Conservation (phyloP, 2,329 filamentous ascomycete genomes). For the Sporothrix brunneoviolacea region DNA sequence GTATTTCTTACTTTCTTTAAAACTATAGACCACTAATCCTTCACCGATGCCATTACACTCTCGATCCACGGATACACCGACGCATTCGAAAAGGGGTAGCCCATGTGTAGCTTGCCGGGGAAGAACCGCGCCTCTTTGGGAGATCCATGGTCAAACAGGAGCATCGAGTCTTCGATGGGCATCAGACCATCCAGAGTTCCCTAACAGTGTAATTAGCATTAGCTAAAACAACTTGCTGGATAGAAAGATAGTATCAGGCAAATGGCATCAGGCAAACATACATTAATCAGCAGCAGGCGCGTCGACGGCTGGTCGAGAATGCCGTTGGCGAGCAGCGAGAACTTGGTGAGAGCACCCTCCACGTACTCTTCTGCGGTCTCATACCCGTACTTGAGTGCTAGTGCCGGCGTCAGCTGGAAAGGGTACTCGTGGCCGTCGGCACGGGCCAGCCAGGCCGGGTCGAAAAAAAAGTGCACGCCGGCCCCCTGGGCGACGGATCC, state of each 20-base stretch:
- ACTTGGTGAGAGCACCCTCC: conserved; percentile 49
- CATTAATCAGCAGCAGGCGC: conserved; percentile 54
- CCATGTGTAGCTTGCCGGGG: conserved; percentile 57
- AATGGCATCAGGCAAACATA: too few relatives aligned
- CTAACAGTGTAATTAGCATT: too few relatives aligned
- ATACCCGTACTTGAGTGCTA: conserved; percentile 59
- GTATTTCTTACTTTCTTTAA: too few relatives aligned
- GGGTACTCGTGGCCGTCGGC: conserved; percentile 63
- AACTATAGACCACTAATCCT: conserved; percentile 5
- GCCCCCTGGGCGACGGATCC: conserved; percentile 58
- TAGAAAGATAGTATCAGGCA: too few relatives aligned
- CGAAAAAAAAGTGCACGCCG: conserved; percentile 56
- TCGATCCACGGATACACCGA: conserved; percentile 58
- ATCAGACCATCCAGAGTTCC: conserved; percentile 58
- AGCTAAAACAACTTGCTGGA: too few relatives aligned
- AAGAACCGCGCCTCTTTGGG: conserved; percentile 63
- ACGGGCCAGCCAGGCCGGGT: conserved; percentile 50
- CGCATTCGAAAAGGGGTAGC: conserved; percentile 54
- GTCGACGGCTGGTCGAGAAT: conserved; percentile 50
- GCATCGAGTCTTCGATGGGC: conserved; percentile 61
- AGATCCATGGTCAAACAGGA: conserved; percentile 57
- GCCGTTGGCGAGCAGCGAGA: conserved; percentile 54
- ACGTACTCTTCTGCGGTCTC: conserved; percentile 48
- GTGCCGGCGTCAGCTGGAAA: conserved; percentile 47
- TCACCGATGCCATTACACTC: conserved; percentile 37